Evolutionary conservation across 305 asterid genomes (phyloP).

Genomic region (Rubia balearica): DNA sequence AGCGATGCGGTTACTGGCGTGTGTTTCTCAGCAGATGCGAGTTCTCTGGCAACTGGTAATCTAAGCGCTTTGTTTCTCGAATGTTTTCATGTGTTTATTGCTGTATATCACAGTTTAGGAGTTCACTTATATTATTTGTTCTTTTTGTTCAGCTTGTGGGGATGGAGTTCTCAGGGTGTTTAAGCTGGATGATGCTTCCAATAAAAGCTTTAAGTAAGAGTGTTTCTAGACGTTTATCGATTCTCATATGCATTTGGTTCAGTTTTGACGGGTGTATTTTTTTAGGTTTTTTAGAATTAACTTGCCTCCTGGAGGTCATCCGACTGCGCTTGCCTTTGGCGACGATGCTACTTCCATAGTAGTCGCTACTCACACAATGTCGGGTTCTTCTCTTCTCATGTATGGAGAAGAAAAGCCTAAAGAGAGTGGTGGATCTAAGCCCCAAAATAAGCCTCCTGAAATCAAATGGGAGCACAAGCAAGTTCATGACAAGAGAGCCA

Average conservation of each 20-base stretch:
- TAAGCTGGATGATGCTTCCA: conserved; percentile 86
- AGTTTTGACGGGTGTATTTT: conserved; percentile 5
- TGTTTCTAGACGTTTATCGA: conserved; percentile 10
- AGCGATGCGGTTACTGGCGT: conserved; percentile 85
- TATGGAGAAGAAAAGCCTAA: conserved; percentile 81
- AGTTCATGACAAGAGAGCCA: conserved; percentile 72
- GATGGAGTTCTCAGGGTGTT: conserved; percentile 88
- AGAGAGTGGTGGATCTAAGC: conserved; percentile 49
- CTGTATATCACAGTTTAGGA: neutral
- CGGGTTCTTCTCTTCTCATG: conserved; percentile 79
- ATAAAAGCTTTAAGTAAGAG: conserved; percentile 94
- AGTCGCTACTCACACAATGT: conserved; percentile 70
- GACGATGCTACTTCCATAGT: conserved; percentile 74
- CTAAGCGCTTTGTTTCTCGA: conserved; percentile 4
- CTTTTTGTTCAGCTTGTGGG: conserved; percentile 58
- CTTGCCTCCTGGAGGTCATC: conserved; percentile 90
- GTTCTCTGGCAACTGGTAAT: conserved; percentile 79
- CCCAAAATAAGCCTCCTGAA: conserved; percentile 76
- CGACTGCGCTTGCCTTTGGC: conserved; percentile 64
- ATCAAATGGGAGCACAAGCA: conserved; percentile 84
- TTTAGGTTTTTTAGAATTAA: conserved; percentile 82
- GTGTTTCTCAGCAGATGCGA: conserved; percentile 76
- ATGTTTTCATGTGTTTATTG: neutral
- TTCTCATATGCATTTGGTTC: neutral
- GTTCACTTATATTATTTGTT: neutral